phyloP scores from a whole-genome alignment of 2,329 filamentous ascomycete species.

The Penicillium sp. region DNA sequence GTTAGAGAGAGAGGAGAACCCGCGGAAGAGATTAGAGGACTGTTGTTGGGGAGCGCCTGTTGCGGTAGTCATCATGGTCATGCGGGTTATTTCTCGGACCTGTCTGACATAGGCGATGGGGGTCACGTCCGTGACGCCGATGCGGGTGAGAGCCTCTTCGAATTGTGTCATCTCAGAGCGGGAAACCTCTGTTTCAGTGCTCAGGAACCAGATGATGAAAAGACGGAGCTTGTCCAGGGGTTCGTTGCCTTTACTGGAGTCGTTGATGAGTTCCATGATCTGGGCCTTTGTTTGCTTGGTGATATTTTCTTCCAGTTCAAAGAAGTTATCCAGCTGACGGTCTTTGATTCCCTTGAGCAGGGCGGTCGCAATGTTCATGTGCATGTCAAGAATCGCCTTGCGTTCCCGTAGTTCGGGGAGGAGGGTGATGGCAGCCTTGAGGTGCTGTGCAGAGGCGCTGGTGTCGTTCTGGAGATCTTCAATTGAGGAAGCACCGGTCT shows the following conservation, averaged over 20 bases:
- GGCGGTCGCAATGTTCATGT: slow-evolving; percentile 94
- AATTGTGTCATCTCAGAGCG: slow-evolving; percentile 76
- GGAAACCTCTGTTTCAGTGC: slow-evolving; percentile 78
- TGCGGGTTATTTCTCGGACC: slow-evolving; percentile 87
- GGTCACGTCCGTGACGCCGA: slow-evolving; percentile 62
- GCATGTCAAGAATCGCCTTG: slow-evolving; percentile 90
- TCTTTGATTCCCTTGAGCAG: slow-evolving; percentile 78
- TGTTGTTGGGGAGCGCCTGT: slow-evolving; percentile 62
- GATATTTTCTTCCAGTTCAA: slow-evolving; percentile 86
- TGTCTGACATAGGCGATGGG: slow-evolving; percentile 79
- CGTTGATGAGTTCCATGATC: slow-evolving; percentile 76
- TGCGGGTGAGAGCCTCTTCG: slow-evolving; percentile 68
- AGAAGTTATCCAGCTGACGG: slow-evolving; percentile 89
- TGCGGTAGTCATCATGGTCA: slow-evolving; percentile 97
- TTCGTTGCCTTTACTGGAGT: slow-evolving; percentile 70
- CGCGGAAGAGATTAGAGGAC: slow-evolving; percentile 69
- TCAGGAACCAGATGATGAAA: slow-evolving; percentile 95
- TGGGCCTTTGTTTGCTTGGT: slow-evolving; percentile 84
- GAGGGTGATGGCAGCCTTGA: slow-evolving; percentile 89
- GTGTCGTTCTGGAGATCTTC: slow-evolving; percentile 89
- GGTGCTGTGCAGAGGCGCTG: slow-evolving; percentile 78
- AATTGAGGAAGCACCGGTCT: slow-evolving; percentile 83
- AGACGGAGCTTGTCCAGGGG: slow-evolving; percentile 81
- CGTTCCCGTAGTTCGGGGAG: slow-evolving; percentile 85
- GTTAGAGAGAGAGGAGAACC: slow-evolving; percentile 83